A percentile compares a stretch with the other conserved stretches of the same genome.
phyloP scores from a whole-genome alignment of 192 early-diverging fungal genomes.

The Nowakowskiella sp. region DNA sequence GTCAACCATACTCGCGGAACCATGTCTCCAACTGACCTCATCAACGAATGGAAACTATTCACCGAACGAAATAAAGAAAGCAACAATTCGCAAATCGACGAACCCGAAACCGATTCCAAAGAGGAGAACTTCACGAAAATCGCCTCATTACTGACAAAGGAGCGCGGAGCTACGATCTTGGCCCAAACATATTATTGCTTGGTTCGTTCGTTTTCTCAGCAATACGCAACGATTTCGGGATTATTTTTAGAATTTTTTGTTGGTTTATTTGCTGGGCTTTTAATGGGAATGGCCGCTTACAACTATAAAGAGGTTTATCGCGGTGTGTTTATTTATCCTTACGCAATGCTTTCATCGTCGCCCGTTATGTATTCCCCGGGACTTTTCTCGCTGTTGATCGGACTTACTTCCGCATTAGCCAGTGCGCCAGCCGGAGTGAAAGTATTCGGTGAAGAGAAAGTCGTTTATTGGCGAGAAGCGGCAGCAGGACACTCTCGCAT shows the following conservation, averaged over 20 bases:
- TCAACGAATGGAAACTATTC: too few species aligned
- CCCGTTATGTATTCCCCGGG: too few species aligned
- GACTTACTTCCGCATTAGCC: slow-evolving; percentile 27
- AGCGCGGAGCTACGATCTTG: slow-evolving; percentile 21
- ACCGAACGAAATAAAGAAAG: too few species aligned
- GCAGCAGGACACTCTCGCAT: slow-evolving; percentile 17
- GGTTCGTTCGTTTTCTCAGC: slow-evolving; percentile 27
- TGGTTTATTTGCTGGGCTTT: slow-evolving; percentile 26
- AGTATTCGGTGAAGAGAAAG: slow-evolving; percentile 39
- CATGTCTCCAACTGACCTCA: too few species aligned
- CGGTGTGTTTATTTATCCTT: slow-evolving; percentile 14
- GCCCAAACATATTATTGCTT: slow-evolving; percentile 31
- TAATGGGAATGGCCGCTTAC: slow-evolving; percentile 17
- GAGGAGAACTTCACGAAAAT: too few species aligned
- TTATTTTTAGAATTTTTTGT: slow-evolving; percentile 36
- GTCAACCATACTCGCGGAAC: too few species aligned
- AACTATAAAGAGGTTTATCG: slow-evolving; percentile 14
- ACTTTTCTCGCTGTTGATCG: too few species aligned
- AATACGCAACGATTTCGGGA: slow-evolving; percentile 9
- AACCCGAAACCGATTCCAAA: too few species aligned
- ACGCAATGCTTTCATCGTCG: slow-evolving; percentile 15
- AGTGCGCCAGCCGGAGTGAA: slow-evolving; percentile 38
- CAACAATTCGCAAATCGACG: too few species aligned
- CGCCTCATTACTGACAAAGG: too few species aligned
- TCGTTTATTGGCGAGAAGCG: slow-evolving; percentile 38